Conservation (phyloP, 495 filamentous ascomycete genomes). For the Daldinia decipiens region DNA sequence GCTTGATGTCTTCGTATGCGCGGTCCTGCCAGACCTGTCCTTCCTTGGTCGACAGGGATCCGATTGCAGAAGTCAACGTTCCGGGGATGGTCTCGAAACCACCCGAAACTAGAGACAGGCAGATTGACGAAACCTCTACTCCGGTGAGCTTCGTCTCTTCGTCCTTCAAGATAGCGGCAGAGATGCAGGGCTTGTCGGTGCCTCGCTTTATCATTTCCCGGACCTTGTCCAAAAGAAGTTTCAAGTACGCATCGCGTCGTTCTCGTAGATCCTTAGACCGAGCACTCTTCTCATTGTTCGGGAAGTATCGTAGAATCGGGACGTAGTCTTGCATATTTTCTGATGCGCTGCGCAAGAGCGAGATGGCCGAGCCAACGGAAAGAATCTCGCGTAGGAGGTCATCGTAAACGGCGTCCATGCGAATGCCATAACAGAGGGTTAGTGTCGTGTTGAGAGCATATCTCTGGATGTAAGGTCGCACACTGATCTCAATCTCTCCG, state of each 20-base stretch:
- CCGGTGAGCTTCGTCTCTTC: slow-evolving; percentile 60
- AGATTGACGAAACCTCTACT: slow-evolving; percentile 62
- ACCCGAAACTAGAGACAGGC: slow-evolving; percentile 61
- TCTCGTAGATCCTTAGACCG: slow-evolving; percentile 57
- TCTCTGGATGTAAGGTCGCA: slow-evolving; percentile 59
- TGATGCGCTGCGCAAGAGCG: slow-evolving; percentile 58
- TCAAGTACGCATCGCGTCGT: slow-evolving; percentile 59
- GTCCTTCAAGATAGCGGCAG: slow-evolving; percentile 61
- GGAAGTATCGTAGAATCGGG: slow-evolving; percentile 57
- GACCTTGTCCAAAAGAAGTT: slow-evolving; percentile 59
- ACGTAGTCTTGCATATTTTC: slow-evolving; percentile 66
- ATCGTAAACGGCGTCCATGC: slow-evolving; percentile 64
- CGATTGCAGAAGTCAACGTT: slow-evolving; percentile 59
- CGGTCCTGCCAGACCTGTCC: slow-evolving; percentile 62
- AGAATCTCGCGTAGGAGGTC: slow-evolving; percentile 62
- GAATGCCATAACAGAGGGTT: slow-evolving; percentile 64
- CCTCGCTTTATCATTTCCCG: slow-evolving; percentile 60
- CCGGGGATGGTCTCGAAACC: slow-evolving; percentile 65
- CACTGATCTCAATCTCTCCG: slow-evolving; percentile 53
- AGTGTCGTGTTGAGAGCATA: slow-evolving; percentile 63
- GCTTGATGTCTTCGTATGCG: slow-evolving; percentile 65
- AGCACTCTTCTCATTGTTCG: slow-evolving; percentile 60
- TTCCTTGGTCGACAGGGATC: slow-evolving; percentile 58
- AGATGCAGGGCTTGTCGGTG: slow-evolving; percentile 64
- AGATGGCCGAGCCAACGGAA: slow-evolving; percentile 61